Percentiles rank a stretch among this genome's conserved stretches.
Conservation (phyloP, 192 early-diverging fungal genomes). For the Phycomyces nitens region DNA sequence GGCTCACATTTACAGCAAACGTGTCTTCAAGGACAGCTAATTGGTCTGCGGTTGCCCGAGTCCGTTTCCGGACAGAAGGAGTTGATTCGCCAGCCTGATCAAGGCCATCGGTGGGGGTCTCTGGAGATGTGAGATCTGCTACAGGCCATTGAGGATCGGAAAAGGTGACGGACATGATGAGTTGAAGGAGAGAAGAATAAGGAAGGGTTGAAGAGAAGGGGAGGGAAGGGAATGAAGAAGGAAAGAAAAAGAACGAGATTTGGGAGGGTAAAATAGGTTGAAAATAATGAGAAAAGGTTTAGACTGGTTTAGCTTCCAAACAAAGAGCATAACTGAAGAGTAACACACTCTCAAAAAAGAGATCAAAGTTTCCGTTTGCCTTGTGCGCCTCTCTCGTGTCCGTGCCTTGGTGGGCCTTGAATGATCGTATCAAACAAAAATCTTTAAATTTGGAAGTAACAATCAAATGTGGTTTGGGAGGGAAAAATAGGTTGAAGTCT, state of each 20-base stretch:
- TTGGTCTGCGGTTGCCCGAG: constrained; percentile 61
- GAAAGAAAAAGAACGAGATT: constrained; percentile 3
- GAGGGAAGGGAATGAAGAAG: not conserved
- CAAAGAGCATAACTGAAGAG: not conserved
- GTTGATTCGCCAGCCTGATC: not conserved
- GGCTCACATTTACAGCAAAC: constrained; percentile 60
- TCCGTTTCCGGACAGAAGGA: constrained; percentile 37
- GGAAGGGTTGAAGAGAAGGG: constrained; percentile 1
- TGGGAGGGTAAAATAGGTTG: not conserved
- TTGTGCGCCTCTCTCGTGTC: too few species aligned
- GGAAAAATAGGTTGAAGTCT: too few species aligned
- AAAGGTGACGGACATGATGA: not conserved
- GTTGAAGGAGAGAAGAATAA: not conserved
- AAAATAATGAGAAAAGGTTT: not conserved
- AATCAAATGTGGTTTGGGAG: too few species aligned
- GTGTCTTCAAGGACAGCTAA: constrained; percentile 63
- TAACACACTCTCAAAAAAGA: too few species aligned
- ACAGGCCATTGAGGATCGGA: not conserved
- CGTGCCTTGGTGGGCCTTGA: too few species aligned
- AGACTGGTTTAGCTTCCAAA: not conserved
- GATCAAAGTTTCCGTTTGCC: too few species aligned
- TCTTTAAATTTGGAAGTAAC: too few species aligned
- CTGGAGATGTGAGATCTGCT: not conserved
- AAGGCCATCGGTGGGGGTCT: not conserved
- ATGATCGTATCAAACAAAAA: too few species aligned